Percentiles rank a stretch among this genome's conserved stretches.
These are phyloP conservation scores for Eucalyptus pauciflora DNA, from an alignment of 345 rosid species.

Conservation along the genomic window DNA sequence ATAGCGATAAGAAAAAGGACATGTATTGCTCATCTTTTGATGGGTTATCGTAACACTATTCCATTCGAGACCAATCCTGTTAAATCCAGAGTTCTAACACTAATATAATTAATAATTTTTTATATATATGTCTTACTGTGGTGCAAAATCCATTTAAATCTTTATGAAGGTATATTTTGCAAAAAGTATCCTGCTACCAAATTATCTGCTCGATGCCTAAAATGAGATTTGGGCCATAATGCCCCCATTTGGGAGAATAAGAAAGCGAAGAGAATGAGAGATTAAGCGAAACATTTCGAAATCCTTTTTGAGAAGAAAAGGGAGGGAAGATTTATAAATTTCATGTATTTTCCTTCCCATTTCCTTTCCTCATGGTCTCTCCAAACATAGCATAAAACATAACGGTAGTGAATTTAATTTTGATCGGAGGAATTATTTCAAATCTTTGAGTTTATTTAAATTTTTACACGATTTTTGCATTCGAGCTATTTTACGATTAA, in stretches of 20 bases:
- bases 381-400: neutral
- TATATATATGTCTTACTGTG: accelerated
- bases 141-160: neutral
- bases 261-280: neutral
- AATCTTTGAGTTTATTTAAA: neutral
- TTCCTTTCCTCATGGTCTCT: neutral
- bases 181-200: neutral
- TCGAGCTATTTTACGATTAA: neutral
- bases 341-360: neutral
- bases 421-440: neutral
- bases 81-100: neutral
- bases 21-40: neutral
- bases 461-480: neutral
- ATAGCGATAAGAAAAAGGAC: neutral
- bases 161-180: accelerated
- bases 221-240: neutral
- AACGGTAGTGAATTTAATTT: neutral
- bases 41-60: neutral
- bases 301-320: neutral
- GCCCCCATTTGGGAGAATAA: neutral
- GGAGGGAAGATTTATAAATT: neutral
- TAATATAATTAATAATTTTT: neutral
- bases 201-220: neutral
- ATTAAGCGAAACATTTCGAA: neutral
- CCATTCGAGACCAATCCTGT: neutral